phyloP scores from a whole-genome alignment of 2,329 filamentous ascomycete genomes.

The Didymella segeticola region DNA sequence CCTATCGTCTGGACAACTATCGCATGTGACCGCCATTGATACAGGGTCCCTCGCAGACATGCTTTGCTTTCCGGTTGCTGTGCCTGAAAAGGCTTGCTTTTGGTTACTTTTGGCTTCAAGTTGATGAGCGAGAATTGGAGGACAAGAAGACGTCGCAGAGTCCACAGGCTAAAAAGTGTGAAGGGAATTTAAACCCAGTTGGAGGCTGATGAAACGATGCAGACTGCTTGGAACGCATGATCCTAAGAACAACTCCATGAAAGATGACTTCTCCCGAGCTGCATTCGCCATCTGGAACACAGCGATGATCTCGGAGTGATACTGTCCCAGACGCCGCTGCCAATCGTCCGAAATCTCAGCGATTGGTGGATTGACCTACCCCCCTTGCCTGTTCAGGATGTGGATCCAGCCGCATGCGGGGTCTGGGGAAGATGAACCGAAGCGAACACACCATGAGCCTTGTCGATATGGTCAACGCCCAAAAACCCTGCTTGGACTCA shows the following conservation, averaged over 20 bases:
- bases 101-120: background rate
- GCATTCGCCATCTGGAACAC: background rate
- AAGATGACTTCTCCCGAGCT: conserved; percentile 1
- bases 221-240: background rate
- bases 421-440: conserved; percentile 15
- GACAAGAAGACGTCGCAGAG: too few species aligned
- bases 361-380: conserved; percentile 10
- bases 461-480: background rate
- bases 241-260: background rate
- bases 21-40: too few species aligned
- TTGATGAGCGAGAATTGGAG: background rate
- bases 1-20: too few species aligned
- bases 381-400: conserved; percentile 4
- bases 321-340: conserved; percentile 20
- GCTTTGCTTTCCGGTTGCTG: background rate
- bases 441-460: conserved; percentile 8
- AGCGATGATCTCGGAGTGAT: background rate
- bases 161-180: background rate
- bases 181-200: background rate
- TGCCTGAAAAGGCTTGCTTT: background rate
- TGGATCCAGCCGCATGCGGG: conserved; percentile 11
- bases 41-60: too few species aligned
- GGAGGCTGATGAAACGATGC: too few species aligned
- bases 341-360: conserved; percentile 20
- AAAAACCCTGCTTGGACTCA: background rate